phyloP scores from a whole-genome alignment of 1,139 yeast genomes.

The Taiozyma sp. region DNA sequence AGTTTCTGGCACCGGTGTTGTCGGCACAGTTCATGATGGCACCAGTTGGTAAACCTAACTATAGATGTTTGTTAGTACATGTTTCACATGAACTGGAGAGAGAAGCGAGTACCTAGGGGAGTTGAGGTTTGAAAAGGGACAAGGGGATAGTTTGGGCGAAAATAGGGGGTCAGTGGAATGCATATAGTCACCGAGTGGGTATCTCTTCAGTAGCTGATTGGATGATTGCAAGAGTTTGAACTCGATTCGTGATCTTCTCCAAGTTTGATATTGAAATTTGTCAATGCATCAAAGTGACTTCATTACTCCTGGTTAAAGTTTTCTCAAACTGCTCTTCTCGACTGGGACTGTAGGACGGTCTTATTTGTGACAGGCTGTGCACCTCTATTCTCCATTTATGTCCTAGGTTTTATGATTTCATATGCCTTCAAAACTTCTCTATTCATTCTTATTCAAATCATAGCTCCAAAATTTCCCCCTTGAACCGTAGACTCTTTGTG shows the following conservation, averaged over 20 bases:
- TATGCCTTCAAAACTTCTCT: background rate
- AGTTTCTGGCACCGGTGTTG: constrained; percentile 99
- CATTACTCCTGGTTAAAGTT: no score
- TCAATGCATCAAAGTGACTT: no score
- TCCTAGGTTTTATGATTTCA: background rate
- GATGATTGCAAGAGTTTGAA: no score
- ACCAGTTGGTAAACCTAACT: constrained; percentile 99
- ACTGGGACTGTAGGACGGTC: background rate
- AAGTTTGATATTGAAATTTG: no score
- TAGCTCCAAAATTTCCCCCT: background rate
- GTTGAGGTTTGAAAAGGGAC: background rate
- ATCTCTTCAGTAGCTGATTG: no score
- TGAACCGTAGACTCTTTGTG: background rate
- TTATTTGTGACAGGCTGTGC: background rate
- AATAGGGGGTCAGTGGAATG: no score
- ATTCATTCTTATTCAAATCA: background rate
- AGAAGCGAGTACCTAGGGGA: background rate
- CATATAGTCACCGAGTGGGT: no score
- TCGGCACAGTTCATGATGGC: constrained; percentile 99
- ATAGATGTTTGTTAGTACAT: constrained; percentile 29
- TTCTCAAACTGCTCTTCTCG: no score
- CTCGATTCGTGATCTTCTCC: no score
- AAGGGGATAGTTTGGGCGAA: background rate
- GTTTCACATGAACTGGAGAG: background rate
- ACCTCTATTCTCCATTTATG: background rate